Evolutionary conservation across 495 filamentous ascomycete genomes (phyloP).

Genomic region (Neurospora sp.): DNA sequence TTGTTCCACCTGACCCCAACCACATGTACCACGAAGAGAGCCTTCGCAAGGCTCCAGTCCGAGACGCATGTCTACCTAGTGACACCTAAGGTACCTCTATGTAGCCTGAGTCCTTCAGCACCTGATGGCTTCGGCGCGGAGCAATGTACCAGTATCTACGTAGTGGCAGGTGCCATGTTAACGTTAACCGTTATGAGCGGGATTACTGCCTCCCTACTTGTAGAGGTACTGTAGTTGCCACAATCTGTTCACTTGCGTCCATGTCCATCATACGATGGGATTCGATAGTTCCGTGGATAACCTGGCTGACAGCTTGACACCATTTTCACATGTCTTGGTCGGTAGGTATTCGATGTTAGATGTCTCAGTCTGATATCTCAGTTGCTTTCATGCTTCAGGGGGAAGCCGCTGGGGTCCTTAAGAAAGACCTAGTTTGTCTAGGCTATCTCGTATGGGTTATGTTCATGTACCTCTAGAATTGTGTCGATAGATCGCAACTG

Average conservation of each 20-base stretch:
- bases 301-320: background rate
- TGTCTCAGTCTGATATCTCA: background rate
- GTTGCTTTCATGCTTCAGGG: background rate
- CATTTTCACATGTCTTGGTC: background rate
- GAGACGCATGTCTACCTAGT: background rate
- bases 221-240: background rate
- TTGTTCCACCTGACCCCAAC: background rate
- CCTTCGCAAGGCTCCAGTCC: background rate
- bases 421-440: too few relatives aligned
- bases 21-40: background rate
- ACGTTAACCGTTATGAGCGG: background rate
- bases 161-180: background rate
- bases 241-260: background rate
- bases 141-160: background rate
- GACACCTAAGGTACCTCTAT: background rate
- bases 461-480: background rate
- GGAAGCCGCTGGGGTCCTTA: background rate
- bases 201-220: background rate
- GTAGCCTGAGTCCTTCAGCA: background rate
- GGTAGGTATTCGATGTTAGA: background rate
- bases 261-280: background rate
- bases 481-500: background rate
- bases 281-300: background rate
- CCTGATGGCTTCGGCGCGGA: background rate
- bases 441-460: background rate